These are phyloP conservation scores for Spencermartinsiella europaea DNA, from an alignment of 805 yeast genomes.

Conservation along the genomic window DNA sequence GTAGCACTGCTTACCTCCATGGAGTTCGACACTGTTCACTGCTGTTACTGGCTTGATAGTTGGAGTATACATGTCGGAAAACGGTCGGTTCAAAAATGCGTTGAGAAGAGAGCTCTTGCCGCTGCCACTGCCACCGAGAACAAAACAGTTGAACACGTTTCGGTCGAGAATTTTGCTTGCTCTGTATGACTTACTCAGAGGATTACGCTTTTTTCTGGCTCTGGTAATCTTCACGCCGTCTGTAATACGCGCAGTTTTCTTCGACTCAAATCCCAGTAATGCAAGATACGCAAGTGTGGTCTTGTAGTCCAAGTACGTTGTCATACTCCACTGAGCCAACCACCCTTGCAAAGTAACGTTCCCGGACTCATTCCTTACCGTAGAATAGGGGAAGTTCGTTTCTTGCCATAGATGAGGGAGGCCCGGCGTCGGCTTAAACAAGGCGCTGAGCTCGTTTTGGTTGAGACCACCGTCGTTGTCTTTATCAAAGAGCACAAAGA, in stretches of 20 bases:
- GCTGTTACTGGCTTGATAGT: slow-evolving; percentile 76
- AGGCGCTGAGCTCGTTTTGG: slow-evolving; percentile 57
- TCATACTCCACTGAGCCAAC: slow-evolving; percentile 98
- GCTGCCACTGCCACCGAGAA: slow-evolving; percentile 77
- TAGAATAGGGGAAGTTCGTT: slow-evolving; percentile 77
- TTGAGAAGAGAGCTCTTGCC: slow-evolving; percentile 86
- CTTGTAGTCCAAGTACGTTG: slow-evolving; percentile 78
- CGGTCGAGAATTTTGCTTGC: slow-evolving; percentile 65
- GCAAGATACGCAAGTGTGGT: slow-evolving; percentile 86
- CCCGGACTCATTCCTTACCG: slow-evolving; percentile 87
- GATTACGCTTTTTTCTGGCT: slow-evolving; percentile 63
- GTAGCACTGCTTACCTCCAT: slow-evolving; percentile 94
- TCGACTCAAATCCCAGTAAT: slow-evolving; percentile 73
- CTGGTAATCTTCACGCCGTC: slow-evolving; percentile 75
- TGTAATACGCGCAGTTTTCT: slow-evolving; percentile 29
- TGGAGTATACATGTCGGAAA: slow-evolving; percentile 68
- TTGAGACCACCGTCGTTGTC: slow-evolving; percentile 96
- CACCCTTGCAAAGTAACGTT: slow-evolving; percentile 93
- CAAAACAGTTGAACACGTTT: slow-evolving; percentile 85
- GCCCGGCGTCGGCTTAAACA: slow-evolving; percentile 91
- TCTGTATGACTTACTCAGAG: slow-evolving; percentile 63
- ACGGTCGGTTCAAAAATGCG: slow-evolving; percentile 71
- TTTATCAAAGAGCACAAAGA: slow-evolving; percentile 80
- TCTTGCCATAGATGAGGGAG: slow-evolving; percentile 84
- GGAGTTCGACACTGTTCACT: slow-evolving; percentile 86